These are phyloP conservation scores for Pseudocercospora musae DNA, from an alignment of 2,329 filamentous ascomycete species.

Conservation along the genomic window DNA sequence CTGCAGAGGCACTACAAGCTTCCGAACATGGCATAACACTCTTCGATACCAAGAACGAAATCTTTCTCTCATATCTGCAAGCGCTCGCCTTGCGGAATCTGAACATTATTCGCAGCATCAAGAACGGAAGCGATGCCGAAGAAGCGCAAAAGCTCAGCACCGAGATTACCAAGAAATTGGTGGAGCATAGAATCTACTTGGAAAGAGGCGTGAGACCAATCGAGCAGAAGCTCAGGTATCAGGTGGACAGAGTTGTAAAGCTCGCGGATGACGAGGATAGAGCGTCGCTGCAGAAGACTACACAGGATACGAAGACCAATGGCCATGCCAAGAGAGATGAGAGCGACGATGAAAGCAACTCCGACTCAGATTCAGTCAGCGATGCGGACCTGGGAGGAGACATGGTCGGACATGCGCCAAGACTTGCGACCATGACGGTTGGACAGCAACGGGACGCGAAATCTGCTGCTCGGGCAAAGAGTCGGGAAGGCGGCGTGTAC, in stretches of 20 bases:
- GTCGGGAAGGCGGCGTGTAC: constrained; percentile 67
- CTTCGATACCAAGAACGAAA: constrained; percentile 91
- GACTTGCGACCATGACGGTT: constrained; percentile 49
- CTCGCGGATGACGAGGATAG: constrained; percentile 73
- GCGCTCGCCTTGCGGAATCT: constrained; percentile 75
- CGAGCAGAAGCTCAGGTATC: constrained; percentile 87
- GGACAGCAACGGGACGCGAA: constrained; percentile 30
- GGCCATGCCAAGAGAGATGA: constrained; percentile 21
- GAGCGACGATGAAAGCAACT: constrained; percentile 34
- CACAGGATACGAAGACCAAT: constrained; percentile 27
- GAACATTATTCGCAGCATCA: constrained; percentile 37
- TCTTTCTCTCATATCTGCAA: constrained; percentile 94
- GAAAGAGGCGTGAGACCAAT: constrained; percentile 89
- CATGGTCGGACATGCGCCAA: constrained; percentile 62
- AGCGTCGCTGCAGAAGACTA: constrained; percentile 36
- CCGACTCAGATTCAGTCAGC: constrained; percentile 37
- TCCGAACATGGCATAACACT: constrained; percentile 86
- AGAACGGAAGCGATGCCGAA: constrained; percentile 37
- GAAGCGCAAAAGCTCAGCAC: constrained; percentile 52
- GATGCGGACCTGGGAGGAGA: constrained; percentile 48
- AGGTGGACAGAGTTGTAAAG: constrained; percentile 90
- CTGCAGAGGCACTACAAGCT: constrained; percentile 62
- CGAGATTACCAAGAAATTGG: constrained; percentile 77
- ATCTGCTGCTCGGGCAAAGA: constrained; percentile 31
- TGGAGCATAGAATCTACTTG: constrained; percentile 85